These are phyloP conservation scores for Diaporthe nobilis DNA, from an alignment of 2,329 filamentous ascomycete genomes.

Conservation along the genomic window DNA sequence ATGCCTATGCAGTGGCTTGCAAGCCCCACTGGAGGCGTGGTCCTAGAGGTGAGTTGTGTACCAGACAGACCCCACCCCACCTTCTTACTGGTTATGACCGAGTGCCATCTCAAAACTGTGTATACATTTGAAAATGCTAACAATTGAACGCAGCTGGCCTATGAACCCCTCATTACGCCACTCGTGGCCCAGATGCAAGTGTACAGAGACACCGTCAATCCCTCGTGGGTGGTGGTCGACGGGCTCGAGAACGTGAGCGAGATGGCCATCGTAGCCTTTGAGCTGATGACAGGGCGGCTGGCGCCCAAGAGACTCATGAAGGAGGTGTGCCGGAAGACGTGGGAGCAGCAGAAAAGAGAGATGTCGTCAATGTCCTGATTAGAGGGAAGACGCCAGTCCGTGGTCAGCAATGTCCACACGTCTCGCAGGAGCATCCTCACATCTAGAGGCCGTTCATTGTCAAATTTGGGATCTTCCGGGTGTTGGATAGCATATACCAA, in stretches of 20 bases:
- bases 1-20: conserved; percentile 78
- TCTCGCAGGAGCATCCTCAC: background rate
- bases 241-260: conserved; percentile 80
- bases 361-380: conserved; percentile 41
- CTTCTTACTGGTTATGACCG: background rate
- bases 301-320: conserved; percentile 79
- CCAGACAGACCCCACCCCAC: background rate
- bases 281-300: conserved; percentile 80
- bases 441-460: background rate
- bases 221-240: conserved; percentile 79
- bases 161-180: conserved; percentile 79
- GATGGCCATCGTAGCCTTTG: conserved; percentile 83
- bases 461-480: background rate
- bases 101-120: background rate
- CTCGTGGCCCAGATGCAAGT: conserved; percentile 75
- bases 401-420: background rate
- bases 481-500: background rate
- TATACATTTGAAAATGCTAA: conserved; percentile 30
- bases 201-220: conserved; percentile 62
- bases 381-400: background rate
- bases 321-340: conserved; percentile 64
- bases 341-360: conserved; percentile 55
- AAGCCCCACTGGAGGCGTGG: conserved; percentile 80
- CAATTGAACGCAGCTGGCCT: conserved; percentile 65
- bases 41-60: conserved; percentile 68